phyloP scores from a whole-genome alignment of 148 eudicot species.

The Nepenthes gracilis region DNA sequence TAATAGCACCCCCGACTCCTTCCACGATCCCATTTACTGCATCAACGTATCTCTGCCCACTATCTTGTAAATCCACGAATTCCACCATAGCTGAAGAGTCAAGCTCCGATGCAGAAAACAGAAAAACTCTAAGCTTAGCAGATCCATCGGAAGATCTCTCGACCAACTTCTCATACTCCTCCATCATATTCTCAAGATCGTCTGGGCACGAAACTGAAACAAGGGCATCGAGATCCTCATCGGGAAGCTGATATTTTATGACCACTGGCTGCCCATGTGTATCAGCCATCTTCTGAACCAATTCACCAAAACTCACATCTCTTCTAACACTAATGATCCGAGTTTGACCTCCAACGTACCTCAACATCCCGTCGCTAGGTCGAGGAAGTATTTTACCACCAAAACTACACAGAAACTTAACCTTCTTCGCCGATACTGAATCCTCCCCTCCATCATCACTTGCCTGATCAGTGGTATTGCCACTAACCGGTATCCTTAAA shows the following conservation, averaged over 20 bases:
- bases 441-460: conserved; percentile 61
- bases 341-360: conserved; percentile 95
- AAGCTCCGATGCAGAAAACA: conserved; percentile 61
- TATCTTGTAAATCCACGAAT: conserved; percentile 46
- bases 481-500: conserved; percentile 13
- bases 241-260: conserved; percentile 86
- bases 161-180: conserved; percentile 69
- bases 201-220: conserved; percentile 77
- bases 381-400: conserved; percentile 92
- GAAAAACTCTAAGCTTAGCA: conserved; percentile 70
- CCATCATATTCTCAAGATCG: conserved; percentile 97
- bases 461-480: conserved; percentile 36
- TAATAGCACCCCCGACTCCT: conserved; percentile 30
- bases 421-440: conserved; percentile 58
- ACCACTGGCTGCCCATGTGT: conserved; percentile 40
- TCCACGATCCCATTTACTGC: conserved; percentile 74
- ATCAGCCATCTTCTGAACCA: conserved; percentile 54
- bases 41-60: conserved; percentile 69
- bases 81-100: conserved; percentile 44
- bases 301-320: conserved; percentile 39
- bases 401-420: conserved; percentile 83
- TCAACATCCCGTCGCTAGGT: conserved; percentile 70
- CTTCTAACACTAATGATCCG: conserved; percentile 66
- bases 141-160: conserved; percentile 72
- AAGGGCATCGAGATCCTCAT: conserved; percentile 92